Conservation (phyloP, 345 rosid species). For the Hevea brasiliensis region DNA sequence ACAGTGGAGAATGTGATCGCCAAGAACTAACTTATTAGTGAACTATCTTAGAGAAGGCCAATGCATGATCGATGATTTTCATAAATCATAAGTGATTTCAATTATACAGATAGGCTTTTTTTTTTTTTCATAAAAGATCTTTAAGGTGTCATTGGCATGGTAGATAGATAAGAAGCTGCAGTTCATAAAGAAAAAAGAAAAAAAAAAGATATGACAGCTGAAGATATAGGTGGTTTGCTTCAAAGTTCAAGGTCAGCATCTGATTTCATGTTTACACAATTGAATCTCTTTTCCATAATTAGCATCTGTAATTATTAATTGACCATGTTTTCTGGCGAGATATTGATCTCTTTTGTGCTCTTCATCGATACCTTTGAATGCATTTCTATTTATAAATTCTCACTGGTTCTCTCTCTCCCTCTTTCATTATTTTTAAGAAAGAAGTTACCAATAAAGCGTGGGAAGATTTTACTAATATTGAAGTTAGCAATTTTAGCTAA, state of each 20-base stretch:
- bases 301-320: neutral
- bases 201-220: too few relatives aligned
- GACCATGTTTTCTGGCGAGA: neutral
- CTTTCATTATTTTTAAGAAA: neutral
- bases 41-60: neutral
- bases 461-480: neutral
- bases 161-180: too few relatives aligned
- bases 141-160: too few relatives aligned
- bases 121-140: too few relatives aligned
- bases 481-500: neutral
- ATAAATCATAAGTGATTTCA: neutral
- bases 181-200: too few relatives aligned
- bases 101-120: neutral
- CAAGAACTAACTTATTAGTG: neutral
- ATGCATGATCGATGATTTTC: neutral
- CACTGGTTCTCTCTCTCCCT: neutral
- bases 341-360: neutral
- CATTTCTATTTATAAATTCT: neutral
- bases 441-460: neutral
- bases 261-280: too few relatives aligned
- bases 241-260: too few relatives aligned
- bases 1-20: neutral
- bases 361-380: neutral
- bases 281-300: neutral
- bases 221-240: too few relatives aligned